These are phyloP conservation scores for Adansonia gregorii DNA, from an alignment of 441 rosid genomes.

Conservation along the genomic window DNA sequence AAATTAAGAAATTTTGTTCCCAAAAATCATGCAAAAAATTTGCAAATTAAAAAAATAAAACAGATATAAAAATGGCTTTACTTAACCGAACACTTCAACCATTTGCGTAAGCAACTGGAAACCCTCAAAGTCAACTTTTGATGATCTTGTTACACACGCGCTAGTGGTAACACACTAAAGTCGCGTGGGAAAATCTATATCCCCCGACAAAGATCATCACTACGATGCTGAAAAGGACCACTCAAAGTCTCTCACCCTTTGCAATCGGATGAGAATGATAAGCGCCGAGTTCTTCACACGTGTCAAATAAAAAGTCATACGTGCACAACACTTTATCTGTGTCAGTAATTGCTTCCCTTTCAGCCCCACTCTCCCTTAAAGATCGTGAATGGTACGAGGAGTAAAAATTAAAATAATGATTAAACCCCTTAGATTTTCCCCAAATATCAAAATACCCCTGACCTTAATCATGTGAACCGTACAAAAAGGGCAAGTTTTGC, in stretches of 20 bases:
- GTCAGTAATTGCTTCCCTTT: conserved; percentile 25
- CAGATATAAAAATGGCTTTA: background rate
- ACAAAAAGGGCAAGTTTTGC: conserved; percentile 19
- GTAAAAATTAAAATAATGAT: background rate
- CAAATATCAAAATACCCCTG: conserved; percentile 12
- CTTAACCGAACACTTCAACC: background rate
- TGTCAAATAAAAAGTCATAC: conserved; percentile 21
- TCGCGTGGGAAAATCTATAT: conserved; percentile 10
- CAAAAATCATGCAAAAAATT: conserved; percentile 32
- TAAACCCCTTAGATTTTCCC: background rate
- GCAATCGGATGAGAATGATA: background rate
- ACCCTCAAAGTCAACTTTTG: background rate
- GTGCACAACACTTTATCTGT: conserved; percentile 30
- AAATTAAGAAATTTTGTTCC: background rate
- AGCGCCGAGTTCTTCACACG: conserved; percentile 32
- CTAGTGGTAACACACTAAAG: too few species aligned
- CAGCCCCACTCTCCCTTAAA: conserved; percentile 17
- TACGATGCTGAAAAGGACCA: conserved; percentile 25
- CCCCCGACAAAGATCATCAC: conserved; percentile 32
- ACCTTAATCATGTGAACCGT: conserved; percentile 1
- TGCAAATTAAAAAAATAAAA: conserved; percentile 15
- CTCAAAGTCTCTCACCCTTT: background rate
- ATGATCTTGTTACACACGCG: conserved; percentile 11
- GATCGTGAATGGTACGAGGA: conserved; percentile 26
- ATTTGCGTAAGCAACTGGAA: background rate